Base-by-base conservation (phyloP, 805 yeast species). In the Debaryomyces hansenii region DNA sequence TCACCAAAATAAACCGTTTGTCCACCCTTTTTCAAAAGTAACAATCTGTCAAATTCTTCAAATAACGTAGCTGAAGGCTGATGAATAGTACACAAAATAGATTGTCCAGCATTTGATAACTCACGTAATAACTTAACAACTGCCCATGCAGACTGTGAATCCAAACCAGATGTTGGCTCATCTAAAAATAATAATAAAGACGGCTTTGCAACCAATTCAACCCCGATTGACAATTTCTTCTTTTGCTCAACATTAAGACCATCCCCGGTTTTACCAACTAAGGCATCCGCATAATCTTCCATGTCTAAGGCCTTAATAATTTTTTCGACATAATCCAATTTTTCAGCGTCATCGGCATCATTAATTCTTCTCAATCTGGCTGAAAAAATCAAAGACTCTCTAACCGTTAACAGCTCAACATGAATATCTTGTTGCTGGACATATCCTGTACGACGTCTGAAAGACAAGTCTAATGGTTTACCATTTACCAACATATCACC, bases 131-230 rank as follows among this genome's bases (percentile, higher is more conserved):
- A 75, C 55, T 77, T 74, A 47, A 79, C 69, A 55, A 81, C 77
- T 11, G 84, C 74, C 82, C 83, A 75, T 10, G 85, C 80, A 21
- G 84, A 77, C 49, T 63, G 68, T 6, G 85, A 77, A 58, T 81
- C 85, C 50, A 80, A 64, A 46, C 85, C 85, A 37, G 85, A 80
- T 12, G 85, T 80, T 36, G 84, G 84, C 55, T 80, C 85, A 68
- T 80, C 85, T 47, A 82, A 66, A 57, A 82, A 81, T 69, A 78
- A 51, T 36, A 82, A 61, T 40, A 80, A 47, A 9, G 52, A 46
- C n/a, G 60, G 60, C 42, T 50, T 52, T 18, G 58, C 53, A 28
- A 56, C 56, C 20, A 56, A 46, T 41, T 56, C 57, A 36, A 51
- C 53, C 10, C 55, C 60, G 42, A 56, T 54, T 2, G 57, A 50